phyloP scores from a whole-genome alignment of 169 alveolate genomes.

The Plasmodium blacklocki region DNA sequence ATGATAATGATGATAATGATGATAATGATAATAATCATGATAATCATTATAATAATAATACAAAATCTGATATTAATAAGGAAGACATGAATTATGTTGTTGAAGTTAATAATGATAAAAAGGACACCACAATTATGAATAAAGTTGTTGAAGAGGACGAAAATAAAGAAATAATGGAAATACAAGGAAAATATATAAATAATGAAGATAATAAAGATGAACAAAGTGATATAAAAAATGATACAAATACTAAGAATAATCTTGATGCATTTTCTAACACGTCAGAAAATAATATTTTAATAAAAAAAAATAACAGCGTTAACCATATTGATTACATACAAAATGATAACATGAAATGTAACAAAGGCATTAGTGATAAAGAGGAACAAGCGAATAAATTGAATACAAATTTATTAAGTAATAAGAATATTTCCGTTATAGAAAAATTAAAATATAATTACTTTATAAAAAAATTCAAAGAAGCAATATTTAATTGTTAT shows the following conservation, averaged over 20 bases:
- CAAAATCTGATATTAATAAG: background rate
- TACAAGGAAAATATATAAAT: background rate
- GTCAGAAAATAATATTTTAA: background rate
- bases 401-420: background rate
- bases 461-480: conserved; percentile 68
- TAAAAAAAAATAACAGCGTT: background rate
- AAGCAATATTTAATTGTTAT: conserved; percentile 73
- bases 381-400: conserved; percentile 11
- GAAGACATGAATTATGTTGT: background rate
- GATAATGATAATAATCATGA: background rate
- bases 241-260: background rate
- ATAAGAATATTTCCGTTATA: conserved; percentile 17
- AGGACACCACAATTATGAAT: background rate
- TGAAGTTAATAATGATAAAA: background rate
- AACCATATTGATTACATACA: background rate
- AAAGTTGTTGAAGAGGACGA: background rate
- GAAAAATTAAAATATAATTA: conserved; percentile 71
- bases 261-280: background rate
- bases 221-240: too few species aligned
- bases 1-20: background rate
- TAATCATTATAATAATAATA: background rate
- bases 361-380: conserved; percentile 2
- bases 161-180: background rate
- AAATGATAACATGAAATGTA: background rate
- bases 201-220: background rate